Evolutionary conservation across 441 rosid genomes (phyloP).

Genomic region (Gossypium davidsonii): DNA sequence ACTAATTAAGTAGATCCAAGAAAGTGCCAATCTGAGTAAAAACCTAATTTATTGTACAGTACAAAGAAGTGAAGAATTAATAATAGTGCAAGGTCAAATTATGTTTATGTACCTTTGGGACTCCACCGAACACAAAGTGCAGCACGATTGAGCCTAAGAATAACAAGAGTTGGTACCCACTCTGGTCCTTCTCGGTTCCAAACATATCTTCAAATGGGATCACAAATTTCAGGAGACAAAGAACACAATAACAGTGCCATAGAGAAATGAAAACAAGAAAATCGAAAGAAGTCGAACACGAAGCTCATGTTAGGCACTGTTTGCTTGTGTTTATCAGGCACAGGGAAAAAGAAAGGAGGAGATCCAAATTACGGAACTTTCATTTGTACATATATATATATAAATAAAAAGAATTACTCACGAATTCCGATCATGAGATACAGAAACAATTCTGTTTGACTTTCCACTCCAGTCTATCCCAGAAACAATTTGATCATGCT

Average conservation of each 20-base stretch:
- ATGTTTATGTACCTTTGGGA: constrained; percentile 57
- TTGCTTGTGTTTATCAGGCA: not conserved
- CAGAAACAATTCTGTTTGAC: constrained; percentile 81
- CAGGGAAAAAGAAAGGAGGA: not conserved
- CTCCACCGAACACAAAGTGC: constrained; percentile 97
- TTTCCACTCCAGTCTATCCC: constrained; percentile 95
- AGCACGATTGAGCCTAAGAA: constrained; percentile 93
- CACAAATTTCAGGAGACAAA: constrained; percentile 12
- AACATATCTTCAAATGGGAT: constrained; percentile 54
- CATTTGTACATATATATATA: not conserved
- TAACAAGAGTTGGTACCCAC: constrained; percentile 95
- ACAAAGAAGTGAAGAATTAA: constrained; percentile 12
- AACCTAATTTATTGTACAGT: not conserved
- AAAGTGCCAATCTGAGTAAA: not conserved
- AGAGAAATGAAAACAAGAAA: not conserved
- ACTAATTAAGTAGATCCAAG: not conserved
- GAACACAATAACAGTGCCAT: not conserved
- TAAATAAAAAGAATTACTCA: constrained; percentile 36
- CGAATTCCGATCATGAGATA: constrained; percentile 96
- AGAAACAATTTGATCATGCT: constrained; percentile 96
- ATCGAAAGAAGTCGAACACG: not conserved
- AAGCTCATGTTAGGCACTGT: not conserved
- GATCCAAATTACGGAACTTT: not conserved
- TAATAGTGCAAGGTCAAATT: not conserved
- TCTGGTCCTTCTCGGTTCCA: constrained; percentile 86